These are phyloP conservation scores for Paulownia fortunei DNA, from an alignment of 257 asterid genomes.

Conservation along the genomic window DNA sequence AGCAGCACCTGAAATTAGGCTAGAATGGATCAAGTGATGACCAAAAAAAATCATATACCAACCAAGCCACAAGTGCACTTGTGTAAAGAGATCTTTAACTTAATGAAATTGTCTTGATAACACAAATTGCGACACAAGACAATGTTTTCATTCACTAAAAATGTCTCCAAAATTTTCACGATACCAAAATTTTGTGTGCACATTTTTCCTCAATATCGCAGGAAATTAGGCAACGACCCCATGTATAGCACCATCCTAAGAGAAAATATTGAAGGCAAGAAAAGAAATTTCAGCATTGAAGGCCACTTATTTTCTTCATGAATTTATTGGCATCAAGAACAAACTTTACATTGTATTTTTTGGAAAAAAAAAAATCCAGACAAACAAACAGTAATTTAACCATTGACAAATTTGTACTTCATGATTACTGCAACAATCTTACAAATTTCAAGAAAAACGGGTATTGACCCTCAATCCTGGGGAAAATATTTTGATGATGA, in stretches of 20 bases:
- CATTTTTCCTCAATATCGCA: too few species aligned
- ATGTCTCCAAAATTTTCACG: not conserved
- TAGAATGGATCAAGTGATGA: slow-evolving; percentile 2
- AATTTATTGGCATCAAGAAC: too few species aligned
- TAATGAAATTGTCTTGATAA: not conserved
- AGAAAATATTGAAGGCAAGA: not conserved
- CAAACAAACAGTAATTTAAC: not conserved
- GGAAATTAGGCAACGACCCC: too few species aligned
- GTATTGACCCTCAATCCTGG: not conserved
- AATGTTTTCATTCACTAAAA: slow-evolving; percentile 5
- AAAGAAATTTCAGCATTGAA: not conserved
- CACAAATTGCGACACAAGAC: not conserved
- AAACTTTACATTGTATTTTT: too few species aligned
- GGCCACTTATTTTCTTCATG: too few species aligned
- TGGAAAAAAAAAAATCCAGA: too few species aligned
- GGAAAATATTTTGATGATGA: not conserved
- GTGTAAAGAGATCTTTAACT: not conserved
- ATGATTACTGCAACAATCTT: not conserved
- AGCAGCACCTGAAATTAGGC: slow-evolving; percentile 68
- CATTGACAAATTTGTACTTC: not conserved
- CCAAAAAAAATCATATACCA: not conserved
- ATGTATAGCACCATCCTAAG: not conserved
- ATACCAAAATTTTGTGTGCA: too few species aligned
- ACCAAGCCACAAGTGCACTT: not conserved
- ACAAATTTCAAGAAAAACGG: not conserved